phyloP scores from a whole-genome alignment of 2,329 filamentous ascomycete species.

The Apiospora sp. region DNA sequence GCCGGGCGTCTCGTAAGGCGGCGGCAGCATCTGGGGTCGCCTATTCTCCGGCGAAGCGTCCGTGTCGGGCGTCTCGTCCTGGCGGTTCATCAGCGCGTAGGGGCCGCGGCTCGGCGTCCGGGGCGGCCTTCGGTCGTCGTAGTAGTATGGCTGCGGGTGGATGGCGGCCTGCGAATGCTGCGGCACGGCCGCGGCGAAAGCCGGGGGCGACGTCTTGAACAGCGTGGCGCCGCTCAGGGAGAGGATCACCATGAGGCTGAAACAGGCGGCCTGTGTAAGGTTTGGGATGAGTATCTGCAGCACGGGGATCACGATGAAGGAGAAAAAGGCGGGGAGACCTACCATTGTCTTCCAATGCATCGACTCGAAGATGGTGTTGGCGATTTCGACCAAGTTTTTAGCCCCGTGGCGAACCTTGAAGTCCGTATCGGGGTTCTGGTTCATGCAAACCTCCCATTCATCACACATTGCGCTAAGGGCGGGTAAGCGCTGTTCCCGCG shows the following conservation, averaged over 20 bases:
- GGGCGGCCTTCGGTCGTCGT: conserved; percentile 34
- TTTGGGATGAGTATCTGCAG: background rate
- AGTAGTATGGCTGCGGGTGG: conserved; percentile 32
- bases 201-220: conserved; percentile 36
- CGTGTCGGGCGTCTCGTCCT: conserved; percentile 52
- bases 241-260: conserved; percentile 40
- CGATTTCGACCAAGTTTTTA: conserved; percentile 88
- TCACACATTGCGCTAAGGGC: conserved; percentile 77
- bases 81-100: conserved; percentile 32
- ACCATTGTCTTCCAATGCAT: conserved; percentile 83
- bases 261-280: conserved; percentile 34
- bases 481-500: conserved; percentile 68
- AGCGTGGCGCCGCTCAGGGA: conserved; percentile 42
- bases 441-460: conserved; percentile 89
- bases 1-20: conserved; percentile 50
- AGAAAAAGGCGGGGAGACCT: conserved; percentile 35
- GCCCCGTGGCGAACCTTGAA: conserved; percentile 83
- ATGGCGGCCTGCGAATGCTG: conserved; percentile 29
- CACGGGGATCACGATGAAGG: no score
- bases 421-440: conserved; percentile 78
- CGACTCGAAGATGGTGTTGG: conserved; percentile 91
- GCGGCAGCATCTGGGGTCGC: conserved; percentile 46
- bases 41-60: conserved; percentile 57
- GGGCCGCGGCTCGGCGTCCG: conserved; percentile 38
- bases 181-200: conserved; percentile 32